Percentiles rank a stretch among this genome's conserved stretches.
Evolutionary conservation across 345 rosid genomes (phyloP).

Genomic region (Populus tremula): DNA sequence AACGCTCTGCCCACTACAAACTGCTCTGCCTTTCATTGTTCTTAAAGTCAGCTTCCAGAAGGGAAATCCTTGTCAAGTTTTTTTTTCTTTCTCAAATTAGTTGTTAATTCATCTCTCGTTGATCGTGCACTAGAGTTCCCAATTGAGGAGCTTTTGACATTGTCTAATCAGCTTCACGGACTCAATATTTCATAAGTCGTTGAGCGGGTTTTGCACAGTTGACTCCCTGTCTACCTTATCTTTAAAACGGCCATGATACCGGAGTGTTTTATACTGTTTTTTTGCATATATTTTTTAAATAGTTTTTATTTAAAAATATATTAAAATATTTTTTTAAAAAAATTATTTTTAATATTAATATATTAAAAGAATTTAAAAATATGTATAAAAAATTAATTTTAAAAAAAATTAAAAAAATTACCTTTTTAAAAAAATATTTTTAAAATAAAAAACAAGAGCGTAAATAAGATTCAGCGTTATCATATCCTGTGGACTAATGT

Average conservation of each 20-base stretch:
- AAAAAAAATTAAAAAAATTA: no score
- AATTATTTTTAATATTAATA: no score
- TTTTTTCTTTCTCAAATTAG: background rate
- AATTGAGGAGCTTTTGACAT: conserved; percentile 7
- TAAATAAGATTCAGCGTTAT: background rate
- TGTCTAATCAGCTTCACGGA: background rate
- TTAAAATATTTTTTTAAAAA: no score
- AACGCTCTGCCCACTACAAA: conserved; percentile 28
- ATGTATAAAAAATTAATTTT: no score
- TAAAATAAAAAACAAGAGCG: no score
- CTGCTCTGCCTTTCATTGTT: conserved; percentile 15
- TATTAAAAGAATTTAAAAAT: no score
- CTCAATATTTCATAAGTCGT: background rate
- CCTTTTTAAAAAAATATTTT: no score
- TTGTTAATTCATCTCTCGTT: background rate
- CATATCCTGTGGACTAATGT: conserved; percentile 5
- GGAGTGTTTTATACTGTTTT: no score
- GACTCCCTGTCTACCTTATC: conserved; percentile 15
- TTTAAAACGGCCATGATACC: no score
- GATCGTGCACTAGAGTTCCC: background rate
- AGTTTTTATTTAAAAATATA: no score
- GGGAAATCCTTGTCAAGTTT: conserved; percentile 12
- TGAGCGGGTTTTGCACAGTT: conserved; percentile 19
- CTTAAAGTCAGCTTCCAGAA: conserved; percentile 25
- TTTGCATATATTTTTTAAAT: no score